Base-by-base conservation (phyloP, 352 stramenopile genomes). In the Thalassiosira hispida region DNA sequence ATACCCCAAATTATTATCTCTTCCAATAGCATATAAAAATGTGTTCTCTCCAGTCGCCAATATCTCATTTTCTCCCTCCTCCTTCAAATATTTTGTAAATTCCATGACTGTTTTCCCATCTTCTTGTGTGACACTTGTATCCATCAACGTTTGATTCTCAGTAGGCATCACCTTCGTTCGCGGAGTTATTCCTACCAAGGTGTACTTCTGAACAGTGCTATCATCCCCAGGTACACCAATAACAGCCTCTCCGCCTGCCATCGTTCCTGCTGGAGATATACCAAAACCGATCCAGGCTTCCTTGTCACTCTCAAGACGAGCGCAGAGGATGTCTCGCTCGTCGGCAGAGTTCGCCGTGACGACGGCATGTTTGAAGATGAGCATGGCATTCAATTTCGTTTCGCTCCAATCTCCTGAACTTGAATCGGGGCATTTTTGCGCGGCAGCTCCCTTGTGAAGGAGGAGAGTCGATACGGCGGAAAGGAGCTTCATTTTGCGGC, bases 141-240 rank as follows among this genome's bases (percentile, higher is more conserved):
- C 29, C 20, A 46, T 64, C 29, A 81, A 56, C n/a, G 73, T 73
- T 67, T 81, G 73, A 16, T 33, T 73, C 8, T 68, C 38, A 51
- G 29, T 42, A 0, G 38, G 18, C 56, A 73, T 69, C 12, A 23
- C 8, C 8, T 64, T 18, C 7, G 76, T 51, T 25, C n/a, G 31
- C 20, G 38, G 27, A 0, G 2, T 11, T 27, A 0, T 56, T 27
- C 8, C 9, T 14, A 22, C 68, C 27, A 81, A 46, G 3, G 49
- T 35, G 31, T 77, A 76, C 27, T 73, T 65, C 23, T 60, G 31
- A 2, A 81, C 73, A 11, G 64, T 73, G 5, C 53, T 27, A 18
- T 42, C 73, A 47, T 59, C 14, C n/a, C n/a, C n/a, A 11, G 65
- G 64, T 29, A 81, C 22, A 20, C 64, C 73, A 46, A 81, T 76